These are phyloP conservation scores for Aspergillus egyptiacus DNA, from an alignment of 495 filamentous ascomycete species.

Conservation along the genomic window DNA sequence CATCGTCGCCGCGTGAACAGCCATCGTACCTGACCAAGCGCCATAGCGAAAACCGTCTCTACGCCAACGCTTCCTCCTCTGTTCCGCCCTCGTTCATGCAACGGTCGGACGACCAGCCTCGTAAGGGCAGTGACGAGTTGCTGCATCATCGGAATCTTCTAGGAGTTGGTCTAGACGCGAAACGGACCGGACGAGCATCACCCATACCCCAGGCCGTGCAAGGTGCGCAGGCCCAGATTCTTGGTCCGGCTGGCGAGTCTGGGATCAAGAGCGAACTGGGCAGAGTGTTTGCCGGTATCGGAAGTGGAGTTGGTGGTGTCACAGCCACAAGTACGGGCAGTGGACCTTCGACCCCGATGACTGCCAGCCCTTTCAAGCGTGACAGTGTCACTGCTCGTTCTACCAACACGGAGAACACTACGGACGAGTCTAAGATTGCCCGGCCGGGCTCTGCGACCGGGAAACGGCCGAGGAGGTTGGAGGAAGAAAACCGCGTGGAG, in stretches of 20 bases:
- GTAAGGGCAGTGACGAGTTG: constrained; percentile 56
- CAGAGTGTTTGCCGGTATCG: constrained; percentile 85
- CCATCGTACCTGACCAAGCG: constrained; percentile 30
- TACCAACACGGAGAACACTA: constrained; percentile 28
- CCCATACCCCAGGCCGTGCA: constrained; percentile 89
- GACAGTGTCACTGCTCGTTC: constrained; percentile 35
- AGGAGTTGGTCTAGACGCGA: constrained; percentile 38
- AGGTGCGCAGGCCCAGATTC: constrained; percentile 73
- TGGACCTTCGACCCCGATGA: constrained; percentile 51
- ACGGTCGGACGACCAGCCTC: constrained; percentile 36
- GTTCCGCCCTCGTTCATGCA: constrained; percentile 24
- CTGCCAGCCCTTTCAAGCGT: constrained; percentile 50
- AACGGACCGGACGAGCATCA: constrained; percentile 53
- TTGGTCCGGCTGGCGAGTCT: constrained; percentile 69
- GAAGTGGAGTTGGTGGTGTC: constrained; percentile 70
- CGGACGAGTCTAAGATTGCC: constrained; percentile 33
- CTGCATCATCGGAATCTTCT: constrained; percentile 42
- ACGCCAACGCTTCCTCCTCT: constrained; percentile 21
- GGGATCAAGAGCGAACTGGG: constrained; percentile 89
- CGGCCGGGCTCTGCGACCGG: constrained; percentile 50
- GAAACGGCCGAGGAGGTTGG: constrained; percentile 49
- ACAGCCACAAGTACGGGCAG: constrained; percentile 48
- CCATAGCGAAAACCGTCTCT: constrained; percentile 28
- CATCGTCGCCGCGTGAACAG: constrained; percentile 33
- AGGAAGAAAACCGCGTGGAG: constrained; percentile 53